These are phyloP conservation scores for Neurospora sp. DNA, from an alignment of 495 filamentous ascomycete genomes.

Conservation along the genomic window DNA sequence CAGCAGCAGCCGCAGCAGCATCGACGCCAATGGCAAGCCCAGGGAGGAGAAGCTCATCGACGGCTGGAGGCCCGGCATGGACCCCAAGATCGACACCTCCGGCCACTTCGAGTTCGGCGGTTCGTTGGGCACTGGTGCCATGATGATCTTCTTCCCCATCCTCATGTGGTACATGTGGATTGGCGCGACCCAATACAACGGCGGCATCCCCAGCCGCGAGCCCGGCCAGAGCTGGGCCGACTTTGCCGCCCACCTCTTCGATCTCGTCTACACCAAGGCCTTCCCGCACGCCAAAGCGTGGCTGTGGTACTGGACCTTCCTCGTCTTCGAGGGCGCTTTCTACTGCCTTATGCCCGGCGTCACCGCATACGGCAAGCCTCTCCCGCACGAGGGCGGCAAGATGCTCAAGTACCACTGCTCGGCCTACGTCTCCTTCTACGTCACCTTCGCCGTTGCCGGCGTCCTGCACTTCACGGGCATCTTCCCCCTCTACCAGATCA, in stretches of 20 bases:
- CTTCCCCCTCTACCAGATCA: conserved; percentile 85
- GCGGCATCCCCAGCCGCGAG: conserved; percentile 61
- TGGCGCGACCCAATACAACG: conserved; percentile 82
- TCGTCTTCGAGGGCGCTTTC: conserved; percentile 68
- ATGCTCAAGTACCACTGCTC: conserved; percentile 92
- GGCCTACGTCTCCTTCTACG: conserved; percentile 75
- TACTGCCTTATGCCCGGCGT: conserved; percentile 83
- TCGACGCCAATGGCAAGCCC: conserved; percentile 15
- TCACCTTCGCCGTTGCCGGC: conserved; percentile 58
- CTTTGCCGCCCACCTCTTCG: conserved; percentile 55
- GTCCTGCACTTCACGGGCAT: conserved; percentile 67
- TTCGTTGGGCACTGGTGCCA: conserved; percentile 57
- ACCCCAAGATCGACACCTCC: conserved; percentile 71
- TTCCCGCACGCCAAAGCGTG: conserved; percentile 74
- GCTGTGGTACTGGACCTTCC: conserved; percentile 87
- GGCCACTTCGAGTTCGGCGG: conserved; percentile 87
- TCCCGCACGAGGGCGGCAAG: conserved; percentile 69
- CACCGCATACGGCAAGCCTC: conserved; percentile 71
- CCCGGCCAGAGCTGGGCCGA: conserved; percentile 53
- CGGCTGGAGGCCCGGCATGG: conserved; percentile 55
- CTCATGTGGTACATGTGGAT: conserved; percentile 99
- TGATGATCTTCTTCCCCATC: conserved; percentile 87
- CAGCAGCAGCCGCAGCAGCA: conserved; percentile 14
- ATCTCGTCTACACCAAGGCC: conserved; percentile 68
- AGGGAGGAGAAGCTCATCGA: conserved; percentile 43